A percentile compares a stretch with the other conserved stretches of the same genome.
These are phyloP conservation scores for Candida frijolesensis DNA, from an alignment of 1,139 yeast genomes.

Conservation along the genomic window DNA sequence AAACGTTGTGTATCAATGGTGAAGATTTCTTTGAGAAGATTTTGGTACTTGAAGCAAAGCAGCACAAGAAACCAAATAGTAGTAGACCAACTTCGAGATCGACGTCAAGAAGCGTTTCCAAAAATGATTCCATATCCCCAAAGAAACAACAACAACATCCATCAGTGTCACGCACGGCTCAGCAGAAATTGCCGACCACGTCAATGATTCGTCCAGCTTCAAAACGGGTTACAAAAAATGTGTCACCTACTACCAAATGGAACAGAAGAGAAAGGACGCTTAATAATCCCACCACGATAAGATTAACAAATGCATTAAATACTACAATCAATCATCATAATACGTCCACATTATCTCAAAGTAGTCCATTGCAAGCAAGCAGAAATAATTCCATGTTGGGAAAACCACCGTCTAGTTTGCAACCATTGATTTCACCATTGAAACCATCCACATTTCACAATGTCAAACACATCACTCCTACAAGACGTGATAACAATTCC, in stretches of 20 bases:
- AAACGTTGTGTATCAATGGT: constrained; percentile 47
- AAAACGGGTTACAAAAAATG: constrained; percentile 5
- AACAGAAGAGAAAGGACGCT: constrained; percentile 9
- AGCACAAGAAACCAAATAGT: constrained; percentile 11
- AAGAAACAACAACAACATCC: constrained; percentile 2
- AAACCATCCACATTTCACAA: constrained; percentile 7
- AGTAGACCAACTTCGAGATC: constrained; percentile 7
- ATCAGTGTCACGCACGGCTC: not conserved
- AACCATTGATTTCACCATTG: constrained; percentile 36
- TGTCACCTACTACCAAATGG: constrained; percentile 10
- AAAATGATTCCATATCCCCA: constrained; percentile 5
- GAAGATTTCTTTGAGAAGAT: constrained; percentile 49
- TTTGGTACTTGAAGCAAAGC: constrained; percentile 44
- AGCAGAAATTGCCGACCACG: constrained; percentile 8
- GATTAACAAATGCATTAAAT: constrained; percentile 22
- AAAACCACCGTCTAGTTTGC: constrained; percentile 22
- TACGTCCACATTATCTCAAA: constrained; percentile 14
- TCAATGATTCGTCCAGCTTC: constrained; percentile 7
- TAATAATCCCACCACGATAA: constrained; percentile 21
- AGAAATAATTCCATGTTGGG: constrained; percentile 15
- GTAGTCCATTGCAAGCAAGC: constrained; percentile 22
- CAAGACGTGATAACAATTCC: too few species aligned
- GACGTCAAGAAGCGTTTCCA: constrained; percentile 1
- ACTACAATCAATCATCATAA: constrained; percentile 16
- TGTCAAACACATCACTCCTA: not conserved